A percentile compares a stretch with the other conserved stretches of the same genome.
Conservation (phyloP, 495 filamentous ascomycete species). For the Hypomontagnella monticulosa region DNA sequence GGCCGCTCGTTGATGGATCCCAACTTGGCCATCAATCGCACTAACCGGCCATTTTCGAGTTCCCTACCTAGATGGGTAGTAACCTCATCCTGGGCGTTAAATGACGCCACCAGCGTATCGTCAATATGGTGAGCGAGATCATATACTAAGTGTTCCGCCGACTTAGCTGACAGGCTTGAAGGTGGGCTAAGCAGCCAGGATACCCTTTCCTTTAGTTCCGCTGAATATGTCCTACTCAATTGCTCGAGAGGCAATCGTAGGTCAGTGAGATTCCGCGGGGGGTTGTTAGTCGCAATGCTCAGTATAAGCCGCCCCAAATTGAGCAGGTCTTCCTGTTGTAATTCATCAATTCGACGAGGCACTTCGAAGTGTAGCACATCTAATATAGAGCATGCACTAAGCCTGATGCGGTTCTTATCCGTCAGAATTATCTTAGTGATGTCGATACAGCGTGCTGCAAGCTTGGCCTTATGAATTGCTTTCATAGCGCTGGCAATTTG, state of each 20-base stretch:
- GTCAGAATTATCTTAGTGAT: constrained; percentile 86
- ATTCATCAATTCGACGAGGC: constrained; percentile 70
- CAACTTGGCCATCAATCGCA: constrained; percentile 84
- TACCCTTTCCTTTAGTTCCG: constrained; percentile 77
- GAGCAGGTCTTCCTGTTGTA: constrained; percentile 88
- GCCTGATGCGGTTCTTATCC: constrained; percentile 83
- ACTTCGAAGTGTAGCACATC: constrained; percentile 85
- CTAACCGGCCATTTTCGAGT: constrained; percentile 89
- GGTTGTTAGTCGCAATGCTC: constrained; percentile 74
- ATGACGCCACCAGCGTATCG: constrained; percentile 72
- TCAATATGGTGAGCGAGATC: constrained; percentile 82
- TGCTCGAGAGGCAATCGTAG: constrained; percentile 72
- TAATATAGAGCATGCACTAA: constrained; percentile 85
- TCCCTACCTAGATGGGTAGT: constrained; percentile 72
- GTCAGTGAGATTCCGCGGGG: constrained; percentile 61
- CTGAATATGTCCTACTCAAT: constrained; percentile 74
- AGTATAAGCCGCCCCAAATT: constrained; percentile 87
- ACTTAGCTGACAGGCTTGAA: constrained; percentile 64
- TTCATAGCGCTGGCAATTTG: constrained; percentile 92
- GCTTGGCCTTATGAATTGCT: constrained; percentile 79
- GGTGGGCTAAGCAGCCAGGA: constrained; percentile 75
- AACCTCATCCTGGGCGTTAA: constrained; percentile 62
- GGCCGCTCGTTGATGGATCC: constrained; percentile 87
- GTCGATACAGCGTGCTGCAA: constrained; percentile 86
- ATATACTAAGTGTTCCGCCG: constrained; percentile 77